Percentiles rank a stretch among this genome's conserved stretches.
Evolutionary conservation across 345 rosid species (phyloP).

Genomic region (Orychophragmus violaceus): DNA sequence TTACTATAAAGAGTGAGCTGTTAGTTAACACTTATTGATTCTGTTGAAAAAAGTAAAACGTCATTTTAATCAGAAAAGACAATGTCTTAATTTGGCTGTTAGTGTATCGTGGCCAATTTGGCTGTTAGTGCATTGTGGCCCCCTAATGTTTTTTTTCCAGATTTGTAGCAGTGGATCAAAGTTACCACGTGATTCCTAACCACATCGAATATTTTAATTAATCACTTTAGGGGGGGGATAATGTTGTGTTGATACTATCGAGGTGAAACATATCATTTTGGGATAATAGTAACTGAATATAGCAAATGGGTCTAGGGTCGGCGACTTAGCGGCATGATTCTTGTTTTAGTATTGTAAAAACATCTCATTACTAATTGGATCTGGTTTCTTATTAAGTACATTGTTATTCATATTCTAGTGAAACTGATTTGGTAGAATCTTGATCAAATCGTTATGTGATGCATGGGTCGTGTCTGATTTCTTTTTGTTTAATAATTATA

Average conservation of each 20-base stretch:
- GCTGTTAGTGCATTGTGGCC: slow-evolving; percentile 9
- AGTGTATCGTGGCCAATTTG: slow-evolving; percentile 18
- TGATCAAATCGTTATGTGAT: too few relatives aligned
- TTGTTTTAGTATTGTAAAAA: not conserved
- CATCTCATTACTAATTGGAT: not conserved
- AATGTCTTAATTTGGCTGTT: slow-evolving; percentile 3
- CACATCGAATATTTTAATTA: not conserved
- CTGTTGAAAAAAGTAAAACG: not conserved
- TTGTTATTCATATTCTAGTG: not conserved
- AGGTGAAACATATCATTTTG: slow-evolving; percentile 7
- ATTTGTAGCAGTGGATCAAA: not conserved
- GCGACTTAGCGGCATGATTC: not conserved
- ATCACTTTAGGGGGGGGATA: not conserved
- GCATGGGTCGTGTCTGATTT: not conserved
- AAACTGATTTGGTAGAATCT: not conserved
- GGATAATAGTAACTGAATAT: not conserved
- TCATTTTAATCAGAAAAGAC: slow-evolving; percentile 2
- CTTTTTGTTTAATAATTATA: not conserved
- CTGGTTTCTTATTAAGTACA: not conserved
- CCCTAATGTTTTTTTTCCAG: slow-evolving; percentile 8
- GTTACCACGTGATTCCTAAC: slow-evolving; percentile 13
- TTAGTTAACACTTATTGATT: slow-evolving; percentile 9
- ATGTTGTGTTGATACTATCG: not conserved
- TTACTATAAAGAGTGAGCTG: slow-evolving; percentile 22
- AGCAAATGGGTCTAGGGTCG: slow-evolving; percentile 2